Evolutionary conservation across 2,329 filamentous ascomycete genomes (phyloP), one percentile per base, ranked within the genome.

Genomic region (Ceratocystis variospora): DNA sequence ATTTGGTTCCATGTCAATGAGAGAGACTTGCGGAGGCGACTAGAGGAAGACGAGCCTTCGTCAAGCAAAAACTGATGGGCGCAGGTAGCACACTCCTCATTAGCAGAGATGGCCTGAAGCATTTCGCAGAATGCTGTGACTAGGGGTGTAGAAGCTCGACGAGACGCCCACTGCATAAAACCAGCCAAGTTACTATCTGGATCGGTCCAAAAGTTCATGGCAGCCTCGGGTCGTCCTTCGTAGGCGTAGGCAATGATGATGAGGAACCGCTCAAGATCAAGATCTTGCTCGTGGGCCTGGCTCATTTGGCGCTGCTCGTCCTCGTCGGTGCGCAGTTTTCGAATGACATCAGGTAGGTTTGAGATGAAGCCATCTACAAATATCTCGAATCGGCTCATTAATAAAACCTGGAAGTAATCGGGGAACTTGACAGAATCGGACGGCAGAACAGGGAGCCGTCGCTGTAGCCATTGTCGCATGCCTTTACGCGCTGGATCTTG

Each of bases 81-180:
- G 17, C 88, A 83, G 65, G 87, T 87, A 33, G 94, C 93, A 71
- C 90, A 94, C 64, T 89, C 84, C 65, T 90, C 84, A 64, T 90
- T 90, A 63, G 87, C 86, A 0, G 94, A 90, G 61, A 99, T 87
- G 1, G 92, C 88, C 72, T 91, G 89, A 17, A 99, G 79, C 86
- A 99, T 93, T 73, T 97, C 93, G 75, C 94, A 99, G 71, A 97
- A 99, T 12, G 93, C 92, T 68, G 90, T 94, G 68, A 96, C 92
- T 28, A 96, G 82, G n/a, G 94, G 94, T 0, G 95, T 96, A 0
- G 95, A 96, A 68, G 96, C 91, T 71, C 94, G 83, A 71, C 90
- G 87, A 2, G 94, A 96, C n/a, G 92, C 89, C 94, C 94, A 99
- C 70, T 96, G 89, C 73, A 99, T 81, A 73, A 99, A 99, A 0